Percentiles rank a stretch among this genome's conserved stretches.
Conservation (phyloP, 768 basidiomycete species). For the Mycena rosella region DNA sequence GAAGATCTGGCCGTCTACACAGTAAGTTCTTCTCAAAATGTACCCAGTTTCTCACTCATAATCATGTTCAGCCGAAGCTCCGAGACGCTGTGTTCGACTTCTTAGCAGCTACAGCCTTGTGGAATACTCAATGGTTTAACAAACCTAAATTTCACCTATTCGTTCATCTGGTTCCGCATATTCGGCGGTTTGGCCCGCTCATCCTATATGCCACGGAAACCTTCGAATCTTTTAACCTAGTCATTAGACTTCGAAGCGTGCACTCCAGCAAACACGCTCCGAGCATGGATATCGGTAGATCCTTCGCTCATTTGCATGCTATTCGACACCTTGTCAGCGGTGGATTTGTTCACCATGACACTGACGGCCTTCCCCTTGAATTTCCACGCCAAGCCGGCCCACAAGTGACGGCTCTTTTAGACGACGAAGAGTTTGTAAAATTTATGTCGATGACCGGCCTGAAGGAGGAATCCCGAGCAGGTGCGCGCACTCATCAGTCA, state of each 20-base stretch:
- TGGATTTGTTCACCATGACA: slow-evolving; percentile 23
- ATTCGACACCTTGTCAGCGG: slow-evolving; percentile 39
- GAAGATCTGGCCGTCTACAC: slow-evolving; percentile 46
- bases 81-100: slow-evolving; percentile 50
- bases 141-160: slow-evolving; percentile 61
- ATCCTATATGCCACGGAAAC: slow-evolving; percentile 58
- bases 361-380: neutral
- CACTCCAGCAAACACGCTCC: slow-evolving; percentile 48
- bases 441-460: too few relatives aligned
- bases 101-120: slow-evolving; percentile 45
- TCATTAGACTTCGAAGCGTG: slow-evolving; percentile 41
- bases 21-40: too few relatives aligned
- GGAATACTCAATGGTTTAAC: slow-evolving; percentile 52
- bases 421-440: too few relatives aligned
- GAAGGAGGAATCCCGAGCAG: too few relatives aligned
- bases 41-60: slow-evolving; percentile 49
- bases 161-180: slow-evolving; percentile 51
- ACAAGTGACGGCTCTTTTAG: too few relatives aligned
- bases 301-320: slow-evolving; percentile 34
- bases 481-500: too few relatives aligned
- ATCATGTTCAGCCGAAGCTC: slow-evolving; percentile 37
- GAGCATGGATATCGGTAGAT: slow-evolving; percentile 38
- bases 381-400: neutral
- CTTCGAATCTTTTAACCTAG: slow-evolving; percentile 56
- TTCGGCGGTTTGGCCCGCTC: slow-evolving; percentile 55